Evolutionary conservation across 345 rosid species (phyloP).

Genomic region (Eucalyptus decipiens): DNA sequence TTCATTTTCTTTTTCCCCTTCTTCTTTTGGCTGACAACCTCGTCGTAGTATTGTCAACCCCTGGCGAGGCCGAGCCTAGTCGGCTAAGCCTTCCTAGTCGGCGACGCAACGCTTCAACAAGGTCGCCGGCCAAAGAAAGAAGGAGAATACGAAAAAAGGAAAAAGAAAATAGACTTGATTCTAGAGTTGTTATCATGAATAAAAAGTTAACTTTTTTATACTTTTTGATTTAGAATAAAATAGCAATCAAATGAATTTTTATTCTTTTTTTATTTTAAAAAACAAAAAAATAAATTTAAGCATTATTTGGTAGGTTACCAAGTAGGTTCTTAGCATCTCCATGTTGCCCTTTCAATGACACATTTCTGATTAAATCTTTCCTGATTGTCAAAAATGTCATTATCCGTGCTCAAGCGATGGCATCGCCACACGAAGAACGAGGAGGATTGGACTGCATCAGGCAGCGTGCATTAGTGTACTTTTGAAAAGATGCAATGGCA

Average conservation of each 20-base stretch:
- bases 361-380: neutral
- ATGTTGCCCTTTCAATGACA: neutral
- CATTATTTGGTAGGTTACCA: no score
- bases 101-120: no score
- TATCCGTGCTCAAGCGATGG: neutral
- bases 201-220: no score
- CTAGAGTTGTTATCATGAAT: rapidly evolving
- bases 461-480: neutral
- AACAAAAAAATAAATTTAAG: no score
- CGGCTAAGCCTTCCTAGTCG: rapidly evolving
- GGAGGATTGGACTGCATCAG: neutral
- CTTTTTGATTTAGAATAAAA: no score
- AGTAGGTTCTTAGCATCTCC: neutral
- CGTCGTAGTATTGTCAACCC: rapidly evolving
- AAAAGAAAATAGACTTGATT: no score
- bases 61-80: rapidly evolving
- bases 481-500: neutral
- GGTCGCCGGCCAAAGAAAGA: rapidly evolving
- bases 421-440: neutral
- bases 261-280: no score
- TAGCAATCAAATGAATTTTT: no score
- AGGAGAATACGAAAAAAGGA: rapidly evolving
- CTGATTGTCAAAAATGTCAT: neutral
- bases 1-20: no score
- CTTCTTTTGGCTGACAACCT: rapidly evolving